These are phyloP conservation scores for Nevesoporus exiguus DNA, from an alignment of 768 basidiomycete species.

Conservation along the genomic window DNA sequence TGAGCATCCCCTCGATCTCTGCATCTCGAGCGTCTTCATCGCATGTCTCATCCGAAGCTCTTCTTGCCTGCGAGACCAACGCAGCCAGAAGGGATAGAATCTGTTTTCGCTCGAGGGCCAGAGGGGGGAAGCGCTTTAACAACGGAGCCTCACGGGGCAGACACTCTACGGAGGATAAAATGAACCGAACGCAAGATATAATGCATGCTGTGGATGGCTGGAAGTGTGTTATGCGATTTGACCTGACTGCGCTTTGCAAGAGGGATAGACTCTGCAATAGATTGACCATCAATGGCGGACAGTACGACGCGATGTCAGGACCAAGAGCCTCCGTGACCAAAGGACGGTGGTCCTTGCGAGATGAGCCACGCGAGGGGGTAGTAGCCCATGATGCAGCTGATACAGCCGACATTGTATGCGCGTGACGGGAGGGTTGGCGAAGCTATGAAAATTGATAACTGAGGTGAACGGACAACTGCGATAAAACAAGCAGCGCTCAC, in stretches of 20 bases:
- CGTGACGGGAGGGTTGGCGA: constrained; percentile 42
- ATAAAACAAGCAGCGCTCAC: constrained; percentile 33
- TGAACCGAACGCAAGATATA: constrained; percentile 88
- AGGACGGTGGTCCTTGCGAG: constrained; percentile 42
- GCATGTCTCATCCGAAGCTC: constrained; percentile 48
- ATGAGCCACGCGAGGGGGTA: constrained; percentile 37
- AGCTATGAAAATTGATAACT: constrained; percentile 16
- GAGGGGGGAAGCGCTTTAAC: constrained; percentile 58
- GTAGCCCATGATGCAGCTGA: constrained; percentile 56
- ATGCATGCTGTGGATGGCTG: constrained; percentile 93
- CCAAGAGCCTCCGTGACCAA: constrained; percentile 45
- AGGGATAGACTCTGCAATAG: constrained; percentile 83
- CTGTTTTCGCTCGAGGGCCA: constrained; percentile 76
- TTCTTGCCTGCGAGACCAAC: constrained; percentile 78
- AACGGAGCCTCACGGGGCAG: constrained; percentile 77
- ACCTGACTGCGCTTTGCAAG: constrained; percentile 78
- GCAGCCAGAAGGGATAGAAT: constrained; percentile 78
- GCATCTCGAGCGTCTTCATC: constrained; percentile 45
- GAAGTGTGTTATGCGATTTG: constrained; percentile 78
- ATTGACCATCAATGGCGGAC: constrained; percentile 76
- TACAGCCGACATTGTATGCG: constrained; percentile 47
- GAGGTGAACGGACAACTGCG: background rate
- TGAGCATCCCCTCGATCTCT: constrained; percentile 77
- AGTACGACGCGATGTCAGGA: constrained; percentile 57
- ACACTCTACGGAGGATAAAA: constrained; percentile 80